Evolutionary conservation across 805 yeast species (phyloP).

Genomic region (Pichia deserticola): DNA sequence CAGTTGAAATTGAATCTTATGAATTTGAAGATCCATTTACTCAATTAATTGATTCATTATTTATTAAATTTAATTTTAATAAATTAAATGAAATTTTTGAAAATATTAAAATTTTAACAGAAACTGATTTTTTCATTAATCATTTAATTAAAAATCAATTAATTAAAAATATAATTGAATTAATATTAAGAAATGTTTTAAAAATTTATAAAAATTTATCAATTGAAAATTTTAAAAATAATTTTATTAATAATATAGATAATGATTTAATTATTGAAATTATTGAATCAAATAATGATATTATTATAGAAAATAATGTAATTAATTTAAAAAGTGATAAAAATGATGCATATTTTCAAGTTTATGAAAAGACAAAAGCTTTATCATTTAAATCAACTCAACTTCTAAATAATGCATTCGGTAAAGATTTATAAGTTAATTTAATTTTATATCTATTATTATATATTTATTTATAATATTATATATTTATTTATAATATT

Average conservation of each 20-base stretch:
- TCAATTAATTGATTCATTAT: slow-evolving; percentile 45
- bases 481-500: background rate
- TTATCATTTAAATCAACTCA: slow-evolving; percentile 54
- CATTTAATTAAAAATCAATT: slow-evolving; percentile 29
- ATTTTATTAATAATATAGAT: slow-evolving; percentile 9
- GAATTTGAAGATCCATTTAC: slow-evolving; percentile 63
- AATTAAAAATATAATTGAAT: slow-evolving; percentile 17
- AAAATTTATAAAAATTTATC: slow-evolving; percentile 21
- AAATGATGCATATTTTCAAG: slow-evolving; percentile 56
- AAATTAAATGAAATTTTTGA: slow-evolving; percentile 41
- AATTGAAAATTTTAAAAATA: slow-evolving; percentile 14
- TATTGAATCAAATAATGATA: slow-evolving; percentile 5
- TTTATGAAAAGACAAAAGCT: slow-evolving; percentile 62
- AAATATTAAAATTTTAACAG: slow-evolving; percentile 40
- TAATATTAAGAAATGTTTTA: slow-evolving; percentile 19
- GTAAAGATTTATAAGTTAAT: slow-evolving; percentile 11
- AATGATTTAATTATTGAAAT: slow-evolving; percentile 23
- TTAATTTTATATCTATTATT: background rate
- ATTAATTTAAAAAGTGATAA: slow-evolving; percentile 46
- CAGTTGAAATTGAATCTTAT: slow-evolving; percentile 53
- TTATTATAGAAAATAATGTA: slow-evolving; percentile 27
- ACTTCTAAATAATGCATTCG: slow-evolving; percentile 39
- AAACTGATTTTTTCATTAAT: slow-evolving; percentile 51
- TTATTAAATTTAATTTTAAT: slow-evolving; percentile 52
- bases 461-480: background rate